Conservation (phyloP, 108 stramenopile genomes). For the Pseudonitzschia pungens region DNA sequence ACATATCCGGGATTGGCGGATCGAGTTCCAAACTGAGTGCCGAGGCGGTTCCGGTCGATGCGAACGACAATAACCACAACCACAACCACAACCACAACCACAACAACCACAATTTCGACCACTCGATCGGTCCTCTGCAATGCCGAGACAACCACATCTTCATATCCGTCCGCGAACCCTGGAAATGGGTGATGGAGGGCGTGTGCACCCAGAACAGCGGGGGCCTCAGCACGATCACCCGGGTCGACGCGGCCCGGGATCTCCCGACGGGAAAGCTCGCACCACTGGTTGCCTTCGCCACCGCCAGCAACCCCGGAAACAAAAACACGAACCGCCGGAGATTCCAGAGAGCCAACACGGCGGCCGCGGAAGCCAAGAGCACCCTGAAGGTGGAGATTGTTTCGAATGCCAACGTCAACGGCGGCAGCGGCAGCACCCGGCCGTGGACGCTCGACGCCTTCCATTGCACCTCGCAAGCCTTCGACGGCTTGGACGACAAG, state of each 20-base stretch:
- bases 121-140: conserved; percentile 1
- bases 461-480: conserved; percentile 48
- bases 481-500: conserved; percentile 60
- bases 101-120: neutral
- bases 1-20: conserved; percentile 5
- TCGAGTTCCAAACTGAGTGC: neutral
- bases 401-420: neutral
- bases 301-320: neutral
- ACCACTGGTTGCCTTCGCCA: neutral
- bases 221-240: neutral
- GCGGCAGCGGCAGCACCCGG: neutral
- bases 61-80: neutral
- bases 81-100: neutral
- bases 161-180: conserved; percentile 13
- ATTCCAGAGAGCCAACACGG: conserved; percentile 1
- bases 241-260: neutral
- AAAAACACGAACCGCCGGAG: conserved; percentile 20
- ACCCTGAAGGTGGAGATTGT: conserved; percentile 22
- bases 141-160: conserved; percentile 5
- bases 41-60: neutral
- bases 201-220: neutral
- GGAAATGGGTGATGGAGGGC: conserved; percentile 10
- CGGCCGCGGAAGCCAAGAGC: neutral
- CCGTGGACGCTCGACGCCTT: conserved; percentile 24
- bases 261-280: conserved; percentile 13